These are phyloP conservation scores for Gaertneriomyces sp. DNA, from an alignment of 192 early-diverging fungal genomes.

Conservation along the genomic window DNA sequence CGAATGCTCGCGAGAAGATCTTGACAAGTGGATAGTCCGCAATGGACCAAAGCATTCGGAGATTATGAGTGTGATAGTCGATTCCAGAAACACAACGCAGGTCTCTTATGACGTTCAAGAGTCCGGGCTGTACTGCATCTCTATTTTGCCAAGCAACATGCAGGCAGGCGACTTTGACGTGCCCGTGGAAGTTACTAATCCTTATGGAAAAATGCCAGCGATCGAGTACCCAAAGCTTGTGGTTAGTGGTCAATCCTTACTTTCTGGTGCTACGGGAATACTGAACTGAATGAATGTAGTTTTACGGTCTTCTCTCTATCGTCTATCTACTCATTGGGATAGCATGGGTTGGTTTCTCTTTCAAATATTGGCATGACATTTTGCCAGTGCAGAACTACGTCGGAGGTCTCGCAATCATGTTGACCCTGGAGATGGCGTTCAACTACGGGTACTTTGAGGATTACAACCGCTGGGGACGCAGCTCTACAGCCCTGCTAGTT, in stretches of 20 bases:
- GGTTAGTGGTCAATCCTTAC: neutral
- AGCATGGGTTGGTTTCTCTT: conserved; percentile 74
- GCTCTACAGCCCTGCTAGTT: conserved; percentile 59
- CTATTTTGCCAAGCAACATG: conserved; percentile 38
- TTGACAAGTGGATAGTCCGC: conserved; percentile 32
- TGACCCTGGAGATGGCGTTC: conserved; percentile 88
- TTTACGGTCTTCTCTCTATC: conserved; percentile 72
- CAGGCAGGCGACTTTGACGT: conserved; percentile 38
- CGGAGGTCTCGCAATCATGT: conserved; percentile 75
- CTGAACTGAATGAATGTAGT: conserved; percentile 35
- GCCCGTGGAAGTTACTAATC: conserved; percentile 66
- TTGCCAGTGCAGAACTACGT: conserved; percentile 90
- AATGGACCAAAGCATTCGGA: conserved; percentile 19
- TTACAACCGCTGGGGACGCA: conserved; percentile 36
- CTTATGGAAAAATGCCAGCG: conserved; percentile 80
- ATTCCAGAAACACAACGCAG: conserved; percentile 10
- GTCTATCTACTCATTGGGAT: conserved; percentile 72
- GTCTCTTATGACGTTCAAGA: conserved; percentile 62
- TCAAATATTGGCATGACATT: conserved; percentile 82
- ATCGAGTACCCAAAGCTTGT: conserved; percentile 85
- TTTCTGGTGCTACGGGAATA: conserved; percentile 8
- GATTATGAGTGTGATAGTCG: conserved; percentile 31
- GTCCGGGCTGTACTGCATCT: conserved; percentile 86
- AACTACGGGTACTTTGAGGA: conserved; percentile 68
- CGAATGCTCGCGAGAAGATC: conserved; percentile 26